phyloP scores from a whole-genome alignment of 2,329 filamentous ascomycete species.

The Calycina marina region DNA sequence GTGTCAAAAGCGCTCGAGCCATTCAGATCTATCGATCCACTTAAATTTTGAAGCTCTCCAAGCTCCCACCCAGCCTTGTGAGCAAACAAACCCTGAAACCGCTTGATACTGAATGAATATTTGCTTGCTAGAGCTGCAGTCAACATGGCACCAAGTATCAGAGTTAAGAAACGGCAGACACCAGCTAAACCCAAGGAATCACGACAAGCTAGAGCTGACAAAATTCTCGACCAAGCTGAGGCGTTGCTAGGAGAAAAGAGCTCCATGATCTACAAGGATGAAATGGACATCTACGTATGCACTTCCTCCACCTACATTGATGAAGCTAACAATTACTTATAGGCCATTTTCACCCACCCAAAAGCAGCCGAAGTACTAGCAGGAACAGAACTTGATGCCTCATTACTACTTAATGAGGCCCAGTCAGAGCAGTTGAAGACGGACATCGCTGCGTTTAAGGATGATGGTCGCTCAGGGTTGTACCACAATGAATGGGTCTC shows the following conservation, averaged over 20 bases:
- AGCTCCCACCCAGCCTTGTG: no score
- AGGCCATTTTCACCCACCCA: neutral
- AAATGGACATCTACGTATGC: neutral
- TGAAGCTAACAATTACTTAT: neutral
- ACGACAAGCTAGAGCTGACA: conserved; percentile 4
- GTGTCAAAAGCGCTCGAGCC: no score
- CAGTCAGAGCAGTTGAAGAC: conserved; percentile 28
- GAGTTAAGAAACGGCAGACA: conserved; percentile 1
- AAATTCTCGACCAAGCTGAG: conserved; percentile 1
- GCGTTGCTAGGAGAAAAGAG: neutral
- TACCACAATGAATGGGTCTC: conserved; percentile 42
- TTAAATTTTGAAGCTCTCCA: no score
- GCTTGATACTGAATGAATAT: neutral
- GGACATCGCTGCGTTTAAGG: conserved; percentile 37
- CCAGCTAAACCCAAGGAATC: neutral
- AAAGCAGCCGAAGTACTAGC: neutral
- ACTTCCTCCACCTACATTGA: neutral
- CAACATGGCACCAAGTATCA: conserved; percentile 3
- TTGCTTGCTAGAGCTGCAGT: conserved; percentile 1
- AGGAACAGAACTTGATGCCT: neutral
- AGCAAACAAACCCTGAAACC: neutral
- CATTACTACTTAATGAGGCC: conserved; percentile 11
- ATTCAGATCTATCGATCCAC: no score
- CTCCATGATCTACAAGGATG: neutral
- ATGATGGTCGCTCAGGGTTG: conserved; percentile 37